Percentiles rank a stretch among this genome's conserved stretches.
Conservation (phyloP, 306 rosid species). For the Styphnolobium japonicum region DNA sequence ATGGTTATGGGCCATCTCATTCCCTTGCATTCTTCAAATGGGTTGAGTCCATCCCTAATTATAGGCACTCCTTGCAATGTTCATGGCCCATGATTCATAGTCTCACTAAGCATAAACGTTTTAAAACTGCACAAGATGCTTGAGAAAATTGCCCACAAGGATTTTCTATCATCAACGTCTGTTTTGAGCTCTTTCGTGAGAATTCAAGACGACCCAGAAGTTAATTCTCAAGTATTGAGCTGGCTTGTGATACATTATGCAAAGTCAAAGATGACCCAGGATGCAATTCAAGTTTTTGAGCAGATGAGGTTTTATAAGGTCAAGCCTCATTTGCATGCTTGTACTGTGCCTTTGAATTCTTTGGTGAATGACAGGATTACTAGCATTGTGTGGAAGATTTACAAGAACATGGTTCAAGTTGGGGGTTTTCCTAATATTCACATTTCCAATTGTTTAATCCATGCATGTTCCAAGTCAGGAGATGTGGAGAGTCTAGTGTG, state of each 20-base stretch:
- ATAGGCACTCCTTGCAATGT: slow-evolving; percentile 55
- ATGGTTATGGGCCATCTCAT: slow-evolving; percentile 37
- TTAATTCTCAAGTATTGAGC: slow-evolving; percentile 60
- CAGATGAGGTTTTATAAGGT: slow-evolving; percentile 46
- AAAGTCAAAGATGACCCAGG: slow-evolving; percentile 46
- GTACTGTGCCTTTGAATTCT: slow-evolving; percentile 57
- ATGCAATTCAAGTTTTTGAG: slow-evolving; percentile 59
- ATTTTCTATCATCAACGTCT: no score
- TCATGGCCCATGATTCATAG: slow-evolving; percentile 57
- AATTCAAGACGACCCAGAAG: slow-evolving; percentile 38
- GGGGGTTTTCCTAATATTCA: slow-evolving; percentile 55
- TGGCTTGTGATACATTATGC: slow-evolving; percentile 57
- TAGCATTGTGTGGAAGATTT: slow-evolving; percentile 50
- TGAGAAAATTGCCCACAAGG: slow-evolving; percentile 47
- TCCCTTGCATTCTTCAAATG: slow-evolving; percentile 60
- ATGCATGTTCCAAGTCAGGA: slow-evolving; percentile 65
- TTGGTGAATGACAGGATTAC: slow-evolving; percentile 51
- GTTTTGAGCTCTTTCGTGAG: slow-evolving; percentile 54
- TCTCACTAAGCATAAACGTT: slow-evolving; percentile 44
- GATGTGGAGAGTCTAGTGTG: slow-evolving; percentile 56
- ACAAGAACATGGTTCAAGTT: slow-evolving; percentile 36
- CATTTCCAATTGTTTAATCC: slow-evolving; percentile 57
- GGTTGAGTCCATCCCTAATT: slow-evolving; percentile 45
- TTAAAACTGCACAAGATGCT: slow-evolving; percentile 52
- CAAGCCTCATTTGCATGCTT: slow-evolving; percentile 57